Conservation (phyloP, 495 filamentous ascomycete genomes). For the Cercophora scortea region DNA sequence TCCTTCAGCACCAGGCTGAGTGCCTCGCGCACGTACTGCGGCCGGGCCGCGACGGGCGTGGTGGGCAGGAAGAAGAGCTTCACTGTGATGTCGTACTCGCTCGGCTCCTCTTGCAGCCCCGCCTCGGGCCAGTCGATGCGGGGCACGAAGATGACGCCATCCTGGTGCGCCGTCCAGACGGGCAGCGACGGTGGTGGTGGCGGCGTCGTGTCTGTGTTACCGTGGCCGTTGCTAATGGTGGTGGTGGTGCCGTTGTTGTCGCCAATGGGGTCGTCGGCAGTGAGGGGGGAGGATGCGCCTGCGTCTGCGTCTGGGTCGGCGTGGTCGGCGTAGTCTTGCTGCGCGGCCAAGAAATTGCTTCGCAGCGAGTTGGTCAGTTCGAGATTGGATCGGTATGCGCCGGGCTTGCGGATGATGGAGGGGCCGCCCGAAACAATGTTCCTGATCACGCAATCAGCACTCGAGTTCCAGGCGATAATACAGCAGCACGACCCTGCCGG, state of each 20-base stretch:
- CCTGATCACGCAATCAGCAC: constrained; percentile 36
- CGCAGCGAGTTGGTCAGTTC: constrained; percentile 83
- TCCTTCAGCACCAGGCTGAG: constrained; percentile 72
- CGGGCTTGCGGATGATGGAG: constrained; percentile 70
- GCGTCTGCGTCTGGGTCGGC: constrained; percentile 38
- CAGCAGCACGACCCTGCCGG: background rate
- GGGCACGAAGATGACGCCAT: constrained; percentile 63
- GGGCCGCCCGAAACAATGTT: constrained; percentile 79
- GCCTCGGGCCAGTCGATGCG: constrained; percentile 62
- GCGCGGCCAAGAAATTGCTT: constrained; percentile 66
- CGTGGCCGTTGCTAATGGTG: constrained; percentile 26
- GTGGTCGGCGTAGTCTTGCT: constrained; percentile 47
- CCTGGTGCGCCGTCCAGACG: constrained; percentile 58
- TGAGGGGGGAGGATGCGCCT: no score
- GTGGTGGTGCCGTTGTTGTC: constrained; percentile 37
- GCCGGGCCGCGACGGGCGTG: constrained; percentile 51
- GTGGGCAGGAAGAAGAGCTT: constrained; percentile 87
- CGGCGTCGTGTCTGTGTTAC: constrained; percentile 9
- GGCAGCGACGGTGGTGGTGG: constrained; percentile 23
- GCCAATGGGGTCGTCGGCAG: background rate
- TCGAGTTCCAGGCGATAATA: background rate
- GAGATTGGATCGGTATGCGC: constrained; percentile 72
- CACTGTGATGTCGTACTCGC: constrained; percentile 84
- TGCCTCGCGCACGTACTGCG: constrained; percentile 64
- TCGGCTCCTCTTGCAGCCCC: constrained; percentile 66